Percentiles rank a stretch among this genome's conserved stretches.
Evolutionary conservation across 1,284 basidiomycete genomes (phyloP).

Genomic region (Cutaneotrichosporon sp.): DNA sequence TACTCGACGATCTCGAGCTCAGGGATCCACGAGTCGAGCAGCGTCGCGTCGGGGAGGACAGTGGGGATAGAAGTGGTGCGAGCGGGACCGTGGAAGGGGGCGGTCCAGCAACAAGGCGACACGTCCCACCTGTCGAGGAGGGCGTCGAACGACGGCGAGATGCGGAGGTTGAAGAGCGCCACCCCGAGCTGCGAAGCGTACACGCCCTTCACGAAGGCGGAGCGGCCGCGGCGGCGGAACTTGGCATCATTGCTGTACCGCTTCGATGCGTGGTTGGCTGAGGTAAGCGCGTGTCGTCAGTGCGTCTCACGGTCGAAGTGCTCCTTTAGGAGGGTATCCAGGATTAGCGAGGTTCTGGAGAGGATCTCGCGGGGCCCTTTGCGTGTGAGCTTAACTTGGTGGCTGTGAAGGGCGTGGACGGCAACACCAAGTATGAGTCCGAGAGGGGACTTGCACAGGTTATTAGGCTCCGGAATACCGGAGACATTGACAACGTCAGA

Average conservation of each 20-base stretch:
- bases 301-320: conserved; percentile 6
- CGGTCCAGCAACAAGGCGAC: not conserved
- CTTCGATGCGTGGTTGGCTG: not conserved
- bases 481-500: conserved; percentile 4
- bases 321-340: conserved; percentile 3
- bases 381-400: not conserved
- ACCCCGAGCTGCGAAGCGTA: conserved; percentile 11
- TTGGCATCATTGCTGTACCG: not conserved
- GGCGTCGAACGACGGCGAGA: not conserved
- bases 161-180: not conserved
- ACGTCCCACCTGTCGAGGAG: not conserved
- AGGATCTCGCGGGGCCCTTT: not conserved
- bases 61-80: not conserved
- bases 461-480: not conserved
- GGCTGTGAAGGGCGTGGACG: not conserved
- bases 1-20: conserved; percentile 4
- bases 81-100: conserved; percentile 5
- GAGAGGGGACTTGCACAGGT: conserved; percentile 5
- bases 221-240: conserved; percentile 2
- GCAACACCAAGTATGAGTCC: conserved; percentile 11
- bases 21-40: conserved; percentile 4
- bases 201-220: not conserved
- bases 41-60: conserved; percentile 1
- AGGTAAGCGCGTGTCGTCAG: not conserved
- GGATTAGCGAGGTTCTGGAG: not conserved